Evolutionary conservation across 345 rosid genomes (phyloP).

Genomic region (Psidium friedrichsthalianum): DNA sequence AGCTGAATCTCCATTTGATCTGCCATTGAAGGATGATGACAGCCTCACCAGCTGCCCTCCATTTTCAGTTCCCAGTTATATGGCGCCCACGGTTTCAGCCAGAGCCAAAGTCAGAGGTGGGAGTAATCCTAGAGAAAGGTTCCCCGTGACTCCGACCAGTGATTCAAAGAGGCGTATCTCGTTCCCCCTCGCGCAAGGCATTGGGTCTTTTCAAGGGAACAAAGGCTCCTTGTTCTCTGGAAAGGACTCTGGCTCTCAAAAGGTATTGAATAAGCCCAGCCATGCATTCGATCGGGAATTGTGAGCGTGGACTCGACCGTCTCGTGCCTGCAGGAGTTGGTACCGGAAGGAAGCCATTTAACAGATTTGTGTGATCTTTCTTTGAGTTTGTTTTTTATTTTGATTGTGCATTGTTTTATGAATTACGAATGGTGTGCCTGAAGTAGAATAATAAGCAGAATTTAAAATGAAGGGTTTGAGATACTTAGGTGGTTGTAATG

Average conservation of each 20-base stretch:
- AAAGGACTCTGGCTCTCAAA: constrained; percentile 42
- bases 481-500: background rate
- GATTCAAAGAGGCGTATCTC: constrained; percentile 62
- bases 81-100: constrained; percentile 80
- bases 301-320: constrained; percentile 79
- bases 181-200: constrained; percentile 61
- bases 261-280: constrained; percentile 24
- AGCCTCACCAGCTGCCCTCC: constrained; percentile 90
- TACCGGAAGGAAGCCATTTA: constrained; percentile 75
- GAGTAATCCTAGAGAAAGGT: constrained; percentile 59
- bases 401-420: background rate
- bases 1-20: constrained; percentile 42
- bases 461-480: background rate
- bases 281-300: constrained; percentile 48
- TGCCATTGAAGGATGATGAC: constrained; percentile 71
- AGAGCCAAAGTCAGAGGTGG: constrained; percentile 65
- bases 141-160: constrained; percentile 43
- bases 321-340: constrained; percentile 27
- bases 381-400: background rate
- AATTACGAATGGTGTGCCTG: background rate
- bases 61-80: constrained; percentile 84
- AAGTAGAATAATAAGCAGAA: background rate
- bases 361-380: constrained; percentile 78
- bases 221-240: constrained; percentile 34
- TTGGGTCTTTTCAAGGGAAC: constrained; percentile 14